These are phyloP conservation scores for Aspergillus floridensis DNA, from an alignment of 2,329 filamentous ascomycete species.

Conservation along the genomic window DNA sequence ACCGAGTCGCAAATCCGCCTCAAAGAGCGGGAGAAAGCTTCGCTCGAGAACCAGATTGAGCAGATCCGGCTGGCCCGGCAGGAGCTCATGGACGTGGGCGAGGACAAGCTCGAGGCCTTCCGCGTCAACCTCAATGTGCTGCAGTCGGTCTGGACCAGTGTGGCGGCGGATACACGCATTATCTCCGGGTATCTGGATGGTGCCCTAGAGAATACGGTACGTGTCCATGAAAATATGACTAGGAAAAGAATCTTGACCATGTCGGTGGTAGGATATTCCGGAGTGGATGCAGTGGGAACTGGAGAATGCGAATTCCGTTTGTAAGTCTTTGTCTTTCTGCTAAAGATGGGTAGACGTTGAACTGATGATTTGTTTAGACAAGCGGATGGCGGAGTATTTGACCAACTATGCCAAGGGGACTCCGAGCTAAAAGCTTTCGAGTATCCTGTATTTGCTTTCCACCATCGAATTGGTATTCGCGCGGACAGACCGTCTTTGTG, in stretches of 20 bases:
- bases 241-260: not conserved
- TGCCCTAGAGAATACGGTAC: not conserved
- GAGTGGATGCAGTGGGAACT: not conserved
- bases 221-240: not conserved
- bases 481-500: too few species aligned
- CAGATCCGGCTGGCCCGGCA: not conserved
- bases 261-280: not conserved
- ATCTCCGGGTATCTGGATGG: not conserved
- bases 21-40: not conserved
- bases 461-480: too few species aligned
- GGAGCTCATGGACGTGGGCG: not conserved
- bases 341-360: not conserved
- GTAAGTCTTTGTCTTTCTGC: not conserved
- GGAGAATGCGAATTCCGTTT: not conserved
- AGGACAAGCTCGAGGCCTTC: not conserved
- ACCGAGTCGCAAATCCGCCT: not conserved
- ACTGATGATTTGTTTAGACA: not conserved
- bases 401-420: not conserved
- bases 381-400: not conserved
- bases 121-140: not conserved
- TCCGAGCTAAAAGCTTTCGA: too few species aligned
- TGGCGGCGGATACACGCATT: not conserved
- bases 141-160: not conserved
- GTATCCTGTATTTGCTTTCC: too few species aligned
- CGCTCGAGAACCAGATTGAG: not conserved